Conservation (phyloP, 192 early-diverging fungal species). For the Backusella australiensis region DNA sequence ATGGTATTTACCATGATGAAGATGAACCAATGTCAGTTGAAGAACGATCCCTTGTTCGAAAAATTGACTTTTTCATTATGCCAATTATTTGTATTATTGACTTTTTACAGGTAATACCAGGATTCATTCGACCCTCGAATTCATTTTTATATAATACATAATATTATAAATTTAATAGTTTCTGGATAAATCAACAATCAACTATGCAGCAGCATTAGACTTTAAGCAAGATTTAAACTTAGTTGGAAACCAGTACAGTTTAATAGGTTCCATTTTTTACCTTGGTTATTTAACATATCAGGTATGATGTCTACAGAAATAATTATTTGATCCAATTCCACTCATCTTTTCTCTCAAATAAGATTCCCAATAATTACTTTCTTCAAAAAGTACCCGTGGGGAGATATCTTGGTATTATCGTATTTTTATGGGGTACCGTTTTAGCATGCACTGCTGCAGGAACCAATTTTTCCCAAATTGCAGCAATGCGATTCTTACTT, state of each 20-base stretch:
- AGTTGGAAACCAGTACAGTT: conserved; percentile 21
- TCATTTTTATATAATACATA: neutral
- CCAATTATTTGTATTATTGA: conserved; percentile 27
- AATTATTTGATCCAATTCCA: neutral
- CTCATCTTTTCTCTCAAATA: neutral
- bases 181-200: conserved; percentile 30
- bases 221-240: conserved; percentile 20
- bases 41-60: conserved; percentile 23
- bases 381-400: conserved; percentile 20
- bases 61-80: conserved; percentile 24
- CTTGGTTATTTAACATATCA: conserved; percentile 30
- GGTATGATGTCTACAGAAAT: neutral
- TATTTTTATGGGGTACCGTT: conserved; percentile 26
- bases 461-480: conserved; percentile 17
- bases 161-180: neutral
- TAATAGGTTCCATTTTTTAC: conserved; percentile 33
- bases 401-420: conserved; percentile 17
- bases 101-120: conserved; percentile 25
- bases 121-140: neutral
- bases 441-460: conserved; percentile 13
- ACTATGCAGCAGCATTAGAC: conserved; percentile 21
- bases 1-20: neutral
- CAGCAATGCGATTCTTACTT: conserved; percentile 23
- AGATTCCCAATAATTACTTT: conserved; percentile 25
- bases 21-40: neutral